These are phyloP conservation scores for Aspergillus panamensis DNA, from an alignment of 495 filamentous ascomycete species.

Conservation along the genomic window DNA sequence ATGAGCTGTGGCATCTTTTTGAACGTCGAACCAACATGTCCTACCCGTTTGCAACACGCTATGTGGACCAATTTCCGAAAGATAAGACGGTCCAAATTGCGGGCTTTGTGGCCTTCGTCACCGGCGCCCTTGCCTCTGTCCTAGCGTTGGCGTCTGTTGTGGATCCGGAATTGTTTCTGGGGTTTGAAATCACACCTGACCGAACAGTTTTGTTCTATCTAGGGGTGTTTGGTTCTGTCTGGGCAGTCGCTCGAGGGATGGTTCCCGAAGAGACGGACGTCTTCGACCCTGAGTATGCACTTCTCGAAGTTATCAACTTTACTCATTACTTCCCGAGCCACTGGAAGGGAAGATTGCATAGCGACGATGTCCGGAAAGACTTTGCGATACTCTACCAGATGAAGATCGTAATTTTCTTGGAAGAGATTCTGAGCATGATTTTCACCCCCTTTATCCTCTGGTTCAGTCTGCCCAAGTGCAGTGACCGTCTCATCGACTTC, in stretches of 20 bases:
- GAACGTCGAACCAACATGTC: slow-evolving; percentile 89
- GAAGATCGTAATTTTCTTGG: slow-evolving; percentile 84
- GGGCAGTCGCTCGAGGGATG: slow-evolving; percentile 72
- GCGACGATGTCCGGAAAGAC: slow-evolving; percentile 76
- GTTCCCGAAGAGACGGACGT: slow-evolving; percentile 85
- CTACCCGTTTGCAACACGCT: slow-evolving; percentile 84
- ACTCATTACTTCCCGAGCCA: slow-evolving; percentile 85
- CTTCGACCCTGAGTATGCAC: slow-evolving; percentile 85
- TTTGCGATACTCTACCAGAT: slow-evolving; percentile 85
- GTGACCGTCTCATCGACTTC: slow-evolving; percentile 93
- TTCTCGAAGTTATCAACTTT: slow-evolving; percentile 82
- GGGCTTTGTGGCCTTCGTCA: slow-evolving; percentile 79
- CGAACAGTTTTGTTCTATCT: slow-evolving; percentile 83
- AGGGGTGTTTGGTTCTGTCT: slow-evolving; percentile 68
- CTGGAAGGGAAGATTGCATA: slow-evolving; percentile 87
- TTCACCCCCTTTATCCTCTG: slow-evolving; percentile 88
- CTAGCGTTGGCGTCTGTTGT: slow-evolving; percentile 74
- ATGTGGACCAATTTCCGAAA: slow-evolving; percentile 95
- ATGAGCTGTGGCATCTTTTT: slow-evolving; percentile 91
- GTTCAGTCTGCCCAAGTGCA: slow-evolving; percentile 81
- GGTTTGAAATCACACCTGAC: slow-evolving; percentile 83
- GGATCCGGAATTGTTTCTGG: slow-evolving; percentile 85
- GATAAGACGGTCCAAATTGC: slow-evolving; percentile 82
- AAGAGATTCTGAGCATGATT: slow-evolving; percentile 88
- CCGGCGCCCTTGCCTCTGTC: slow-evolving; percentile 79